Conservation (phyloP, 345 rosid genomes). For the Laguncularia racemosa region DNA sequence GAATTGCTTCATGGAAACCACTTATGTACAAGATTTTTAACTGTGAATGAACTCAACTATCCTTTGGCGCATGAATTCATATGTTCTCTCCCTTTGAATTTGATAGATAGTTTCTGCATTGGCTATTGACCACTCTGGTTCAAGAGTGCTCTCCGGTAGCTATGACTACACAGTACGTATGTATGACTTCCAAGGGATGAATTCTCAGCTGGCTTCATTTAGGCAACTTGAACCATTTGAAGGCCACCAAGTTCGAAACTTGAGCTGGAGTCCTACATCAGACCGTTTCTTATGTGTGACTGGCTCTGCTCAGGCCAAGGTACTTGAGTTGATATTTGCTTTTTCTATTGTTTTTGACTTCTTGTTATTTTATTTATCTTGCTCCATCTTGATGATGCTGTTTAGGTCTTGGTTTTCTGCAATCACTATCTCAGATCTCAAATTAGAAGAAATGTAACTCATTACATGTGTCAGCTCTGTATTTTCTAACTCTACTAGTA, state of each 20-base stretch:
- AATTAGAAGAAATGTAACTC: too few relatives aligned
- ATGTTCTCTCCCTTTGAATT: background rate
- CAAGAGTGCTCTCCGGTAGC: conserved; percentile 91
- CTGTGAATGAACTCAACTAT: too few relatives aligned
- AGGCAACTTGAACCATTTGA: conserved; percentile 91
- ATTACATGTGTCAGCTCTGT: too few relatives aligned
- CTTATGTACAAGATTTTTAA: too few relatives aligned
- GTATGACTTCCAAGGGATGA: conserved; percentile 99
- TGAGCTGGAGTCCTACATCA: conserved; percentile 95
- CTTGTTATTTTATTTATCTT: background rate
- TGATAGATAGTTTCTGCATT: conserved; percentile 77
- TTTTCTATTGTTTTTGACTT: conserved; percentile 3
- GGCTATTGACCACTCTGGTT: conserved; percentile 85
- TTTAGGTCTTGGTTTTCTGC: background rate
- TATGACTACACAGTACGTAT: conserved; percentile 84
- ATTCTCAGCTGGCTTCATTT: conserved; percentile 75
- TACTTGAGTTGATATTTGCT: conserved; percentile 8
- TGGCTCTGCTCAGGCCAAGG: conserved; percentile 99
- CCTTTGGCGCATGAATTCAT: background rate
- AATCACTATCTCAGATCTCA: too few relatives aligned
- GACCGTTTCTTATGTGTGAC: conserved; percentile 83
- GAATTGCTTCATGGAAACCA: too few relatives aligned
- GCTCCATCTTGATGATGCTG: conserved; percentile 1
- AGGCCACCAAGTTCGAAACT: conserved; percentile 87
- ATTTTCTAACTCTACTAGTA: too few relatives aligned